Evolutionary conservation across 352 stramenopile genomes (phyloP).

Genomic region (Elongisporangium senticosum): DNA sequence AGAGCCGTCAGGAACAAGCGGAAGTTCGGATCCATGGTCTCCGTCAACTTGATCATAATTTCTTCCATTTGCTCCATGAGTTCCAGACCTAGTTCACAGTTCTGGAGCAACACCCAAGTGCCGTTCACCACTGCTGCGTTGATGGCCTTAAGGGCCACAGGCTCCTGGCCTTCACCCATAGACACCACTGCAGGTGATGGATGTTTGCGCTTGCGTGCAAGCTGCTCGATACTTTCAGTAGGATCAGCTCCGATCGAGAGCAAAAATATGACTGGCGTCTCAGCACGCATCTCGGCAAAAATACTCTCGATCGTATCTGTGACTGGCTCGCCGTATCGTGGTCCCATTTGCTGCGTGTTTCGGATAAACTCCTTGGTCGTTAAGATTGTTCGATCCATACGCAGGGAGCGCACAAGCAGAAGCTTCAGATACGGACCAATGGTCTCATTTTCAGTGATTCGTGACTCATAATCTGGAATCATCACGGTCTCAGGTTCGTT

Average conservation of each 20-base stretch:
- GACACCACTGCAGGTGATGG: constrained; percentile 95
- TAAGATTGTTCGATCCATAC: constrained; percentile 97
- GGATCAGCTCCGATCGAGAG: constrained; percentile 96
- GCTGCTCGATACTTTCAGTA: constrained; percentile 96
- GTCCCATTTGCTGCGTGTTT: constrained; percentile 95
- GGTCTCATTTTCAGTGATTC: constrained; percentile 89
- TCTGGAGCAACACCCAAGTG: constrained; percentile 98
- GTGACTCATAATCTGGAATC: constrained; percentile 95
- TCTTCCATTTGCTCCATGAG: constrained; percentile 99
- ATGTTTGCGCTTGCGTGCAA: constrained; percentile 96
- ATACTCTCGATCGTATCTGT: constrained; percentile 99
- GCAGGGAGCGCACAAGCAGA: constrained; percentile 94
- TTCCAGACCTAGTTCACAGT: constrained; percentile 96
- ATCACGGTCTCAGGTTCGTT: constrained; percentile 95
- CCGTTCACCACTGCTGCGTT: constrained; percentile 95
- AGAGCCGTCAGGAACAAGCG: constrained; percentile 97
- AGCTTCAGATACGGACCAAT: constrained; percentile 97
- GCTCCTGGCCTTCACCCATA: constrained; percentile 97
- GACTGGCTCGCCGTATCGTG: constrained; percentile 96
- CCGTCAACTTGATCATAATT: constrained; percentile 93
- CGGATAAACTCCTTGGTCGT: constrained; percentile 97
- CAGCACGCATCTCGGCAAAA: constrained; percentile 93
- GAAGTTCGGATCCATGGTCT: constrained; percentile 95
- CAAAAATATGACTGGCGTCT: constrained; percentile 97
- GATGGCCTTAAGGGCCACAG: constrained; percentile 96